Evolutionary conservation across 805 yeast species (phyloP).

Genomic region (Teunomyces barrocoloradensis): DNA sequence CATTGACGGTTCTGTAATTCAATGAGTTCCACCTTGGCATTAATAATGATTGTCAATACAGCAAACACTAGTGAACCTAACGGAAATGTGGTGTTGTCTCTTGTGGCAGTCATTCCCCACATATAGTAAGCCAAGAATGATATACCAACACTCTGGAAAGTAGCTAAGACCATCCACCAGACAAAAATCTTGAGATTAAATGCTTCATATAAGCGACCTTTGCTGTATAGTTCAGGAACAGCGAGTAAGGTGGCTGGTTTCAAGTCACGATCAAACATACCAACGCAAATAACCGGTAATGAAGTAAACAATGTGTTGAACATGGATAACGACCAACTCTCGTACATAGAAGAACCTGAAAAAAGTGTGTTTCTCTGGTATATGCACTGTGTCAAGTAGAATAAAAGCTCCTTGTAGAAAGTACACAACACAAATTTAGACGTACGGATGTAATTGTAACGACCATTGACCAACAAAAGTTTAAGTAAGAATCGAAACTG

Average conservation of each 20-base stretch:
- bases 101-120: slow-evolving; percentile 68
- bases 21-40: slow-evolving; percentile 72
- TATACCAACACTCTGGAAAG: slow-evolving; percentile 66
- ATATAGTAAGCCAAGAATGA: slow-evolving; percentile 63
- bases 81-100: slow-evolving; percentile 79
- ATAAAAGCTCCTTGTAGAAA: slow-evolving; percentile 88
- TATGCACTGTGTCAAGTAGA: slow-evolving; percentile 83
- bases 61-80: slow-evolving; percentile 76
- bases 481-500: slow-evolving; percentile 86
- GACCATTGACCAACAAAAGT: slow-evolving; percentile 86
- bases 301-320: slow-evolving; percentile 95
- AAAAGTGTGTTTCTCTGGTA: slow-evolving; percentile 84
- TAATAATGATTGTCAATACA: slow-evolving; percentile 68
- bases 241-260: slow-evolving; percentile 85
- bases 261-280: slow-evolving; percentile 93
- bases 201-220: slow-evolving; percentile 70
- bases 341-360: slow-evolving; percentile 91
- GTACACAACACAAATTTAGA: slow-evolving; percentile 90
- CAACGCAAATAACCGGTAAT: slow-evolving; percentile 84
- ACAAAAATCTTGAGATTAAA: slow-evolving; percentile 71
- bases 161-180: slow-evolving; percentile 76
- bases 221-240: slow-evolving; percentile 82
- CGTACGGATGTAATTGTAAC: slow-evolving; percentile 91
- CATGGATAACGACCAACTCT: slow-evolving; percentile 96
- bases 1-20: slow-evolving; percentile 78